Base-by-base conservation (phyloP, 495 filamentous ascomycete genomes). In the Peziza echinospora region DNA sequence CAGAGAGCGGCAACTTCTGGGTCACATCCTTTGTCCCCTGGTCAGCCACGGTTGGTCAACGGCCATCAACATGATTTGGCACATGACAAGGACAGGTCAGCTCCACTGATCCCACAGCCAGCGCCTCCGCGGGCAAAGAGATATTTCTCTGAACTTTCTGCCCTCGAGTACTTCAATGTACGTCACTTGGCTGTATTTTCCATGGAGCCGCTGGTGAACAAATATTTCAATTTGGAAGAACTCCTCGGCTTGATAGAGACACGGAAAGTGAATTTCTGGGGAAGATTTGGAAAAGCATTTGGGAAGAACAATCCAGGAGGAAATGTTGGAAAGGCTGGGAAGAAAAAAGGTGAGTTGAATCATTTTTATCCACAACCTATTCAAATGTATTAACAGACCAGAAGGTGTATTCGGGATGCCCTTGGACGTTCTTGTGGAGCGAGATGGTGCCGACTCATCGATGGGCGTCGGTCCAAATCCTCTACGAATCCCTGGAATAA, bases 131-230 rank as follows among this genome's bases (percentile, higher is more conserved):
- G 63, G 7, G n/a, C n/a, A 43, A 85, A 87, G 59, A 77, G 75
- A 51, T 99, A 91, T 60, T 99, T 99, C 60, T 93, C 89, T 0
- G 91, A 99, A 58, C 70, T 99, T 0, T 89, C 91, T 19, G 85
- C 85, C 5, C 64, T 99, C 48, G 89, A 99, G 53, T 93, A 93
- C 56, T 94, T 99, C 62, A 94, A 93, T 57, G 80, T 99, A 46
- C 76, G 89, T 25, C 84, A 94, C 57, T 79, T 94, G 49, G 91
- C 89, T 5, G 89, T 99, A 2, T 64, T 96, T 39, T 85, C 82
- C 1, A 92, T 99, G 82, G 84, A 93, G 54, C 86, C 89, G 0
- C 69, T 96, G 62, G 67, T 96, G 19, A 84, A 92, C 49, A 78
- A 77, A 11, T 73, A 87, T 52, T 96, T 94, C 64, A 82, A 80